Percentiles rank a stretch among this genome's conserved stretches.
Evolutionary conservation across 2,329 filamentous ascomycete genomes (phyloP).

Genomic region (Stagonosporopsis rhizophila): DNA sequence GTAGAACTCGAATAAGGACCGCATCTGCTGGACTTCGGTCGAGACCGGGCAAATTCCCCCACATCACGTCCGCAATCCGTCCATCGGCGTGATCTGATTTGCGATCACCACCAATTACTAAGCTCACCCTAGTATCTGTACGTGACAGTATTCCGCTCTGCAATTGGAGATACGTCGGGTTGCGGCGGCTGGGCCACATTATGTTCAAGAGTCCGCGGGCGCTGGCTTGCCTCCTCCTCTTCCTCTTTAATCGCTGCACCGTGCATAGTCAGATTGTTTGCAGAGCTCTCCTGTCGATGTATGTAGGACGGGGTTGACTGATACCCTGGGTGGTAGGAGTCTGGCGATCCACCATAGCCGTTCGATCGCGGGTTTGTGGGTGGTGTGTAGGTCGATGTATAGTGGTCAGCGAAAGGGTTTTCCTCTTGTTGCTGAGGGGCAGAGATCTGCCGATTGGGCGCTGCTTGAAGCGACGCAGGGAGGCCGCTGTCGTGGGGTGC

Average conservation of each 20-base stretch:
- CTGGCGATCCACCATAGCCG: slow-evolving; percentile 31
- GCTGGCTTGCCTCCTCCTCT: slow-evolving; percentile 36
- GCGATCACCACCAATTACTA: slow-evolving; percentile 3
- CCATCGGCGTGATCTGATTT: slow-evolving; percentile 13
- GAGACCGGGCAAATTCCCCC: slow-evolving; percentile 2
- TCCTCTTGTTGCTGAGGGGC: slow-evolving; percentile 28
- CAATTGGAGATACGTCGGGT: slow-evolving; percentile 46
- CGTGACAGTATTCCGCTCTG: slow-evolving; percentile 47
- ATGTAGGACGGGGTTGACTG: slow-evolving; percentile 53
- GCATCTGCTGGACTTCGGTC: neutral
- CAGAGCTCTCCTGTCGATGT: slow-evolving; percentile 53
- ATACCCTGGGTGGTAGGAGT: slow-evolving; percentile 44
- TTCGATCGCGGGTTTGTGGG: slow-evolving; percentile 24
- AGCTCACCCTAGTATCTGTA: slow-evolving; percentile 43
- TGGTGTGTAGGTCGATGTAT: slow-evolving; percentile 43
- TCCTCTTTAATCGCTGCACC: slow-evolving; percentile 47
- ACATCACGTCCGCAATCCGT: slow-evolving; percentile 14
- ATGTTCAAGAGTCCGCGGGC: slow-evolving; percentile 37
- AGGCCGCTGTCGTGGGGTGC: slow-evolving; percentile 23
- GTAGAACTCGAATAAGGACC: neutral
- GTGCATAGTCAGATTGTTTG: slow-evolving; percentile 56
- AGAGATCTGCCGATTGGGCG: slow-evolving; percentile 22
- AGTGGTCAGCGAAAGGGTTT: slow-evolving; percentile 54
- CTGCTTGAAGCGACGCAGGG: slow-evolving; percentile 41
- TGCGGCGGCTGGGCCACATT: slow-evolving; percentile 21